Conservation (phyloP, 495 filamentous ascomycete species). For the Podospora pseudocomata region DNA sequence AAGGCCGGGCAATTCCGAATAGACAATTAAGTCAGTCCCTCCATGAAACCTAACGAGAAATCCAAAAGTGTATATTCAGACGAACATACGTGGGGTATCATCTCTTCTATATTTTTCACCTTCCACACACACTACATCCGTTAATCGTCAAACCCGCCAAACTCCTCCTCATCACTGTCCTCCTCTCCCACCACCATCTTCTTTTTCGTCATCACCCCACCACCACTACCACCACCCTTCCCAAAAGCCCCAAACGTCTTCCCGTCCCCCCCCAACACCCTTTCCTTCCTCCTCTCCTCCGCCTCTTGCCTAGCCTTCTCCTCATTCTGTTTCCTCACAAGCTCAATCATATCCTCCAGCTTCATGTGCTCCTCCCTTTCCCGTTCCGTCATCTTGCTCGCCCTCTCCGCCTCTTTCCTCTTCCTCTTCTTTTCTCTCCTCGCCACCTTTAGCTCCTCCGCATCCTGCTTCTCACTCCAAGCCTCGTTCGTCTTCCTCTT, state of each 20-base stretch:
- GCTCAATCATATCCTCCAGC: slow-evolving; percentile 66
- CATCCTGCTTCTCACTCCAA: slow-evolving; percentile 81
- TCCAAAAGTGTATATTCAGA: too few species aligned
- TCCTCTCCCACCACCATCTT: slow-evolving; percentile 33
- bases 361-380: slow-evolving; percentile 67
- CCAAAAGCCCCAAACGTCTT: slow-evolving; percentile 18
- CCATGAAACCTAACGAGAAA: too few species aligned
- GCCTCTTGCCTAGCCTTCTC: slow-evolving; percentile 45
- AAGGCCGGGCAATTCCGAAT: too few species aligned
- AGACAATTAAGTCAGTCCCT: too few species aligned
- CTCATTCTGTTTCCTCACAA: slow-evolving; percentile 57
- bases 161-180: slow-evolving; percentile 42
- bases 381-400: slow-evolving; percentile 66
- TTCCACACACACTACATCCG: not conserved
- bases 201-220: slow-evolving; percentile 29
- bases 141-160: slow-evolving; percentile 43
- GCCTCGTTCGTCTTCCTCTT: slow-evolving; percentile 59
- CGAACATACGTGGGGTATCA: not conserved
- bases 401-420: slow-evolving; percentile 64
- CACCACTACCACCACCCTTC: not conserved
- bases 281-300: not conserved
- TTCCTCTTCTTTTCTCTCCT: slow-evolving; percentile 72
- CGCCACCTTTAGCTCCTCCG: slow-evolving; percentile 59
- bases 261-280: slow-evolving; percentile 50
- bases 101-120: not conserved